Evolutionary conservation across 2,329 filamentous ascomycete genomes (phyloP).

Genomic region (Penicillium sp.): DNA sequence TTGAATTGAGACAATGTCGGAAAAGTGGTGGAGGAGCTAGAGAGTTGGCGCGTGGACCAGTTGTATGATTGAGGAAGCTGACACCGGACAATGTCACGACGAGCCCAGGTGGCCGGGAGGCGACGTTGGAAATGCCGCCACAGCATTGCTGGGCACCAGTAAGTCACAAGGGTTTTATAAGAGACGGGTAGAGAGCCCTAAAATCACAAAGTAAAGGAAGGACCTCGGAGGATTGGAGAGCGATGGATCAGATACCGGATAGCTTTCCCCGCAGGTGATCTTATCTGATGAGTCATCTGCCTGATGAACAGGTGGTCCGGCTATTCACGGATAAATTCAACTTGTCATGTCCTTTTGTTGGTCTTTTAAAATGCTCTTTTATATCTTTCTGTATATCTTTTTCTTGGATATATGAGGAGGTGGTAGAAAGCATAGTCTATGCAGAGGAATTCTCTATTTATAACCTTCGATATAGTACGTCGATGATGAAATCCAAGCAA

Average conservation of each 20-base stretch:
- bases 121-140: conserved; percentile 31
- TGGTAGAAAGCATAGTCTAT: no score
- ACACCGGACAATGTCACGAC: conserved; percentile 25
- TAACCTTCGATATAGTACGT: not conserved
- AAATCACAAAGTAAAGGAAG: not conserved
- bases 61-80: conserved; percentile 14
- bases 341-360: no score
- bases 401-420: no score
- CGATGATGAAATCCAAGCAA: not conserved
- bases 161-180: not conserved
- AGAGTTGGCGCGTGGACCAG: conserved; percentile 21
- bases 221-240: not conserved
- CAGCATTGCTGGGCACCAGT: conserved; percentile 31
- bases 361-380: no score
- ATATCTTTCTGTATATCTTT: no score
- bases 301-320: not conserved
- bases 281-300: conserved; percentile 27
- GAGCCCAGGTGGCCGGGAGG: conserved; percentile 20
- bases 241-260: conserved; percentile 23
- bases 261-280: conserved; percentile 28
- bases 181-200: not conserved
- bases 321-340: not conserved
- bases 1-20: conserved; percentile 52
- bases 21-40: conserved; percentile 36
- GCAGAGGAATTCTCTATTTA: no score